Evolutionary conservation across 306 rosid species (phyloP), one percentile per base, ranked within the genome.

Genomic region (Vigna hirtella): DNA sequence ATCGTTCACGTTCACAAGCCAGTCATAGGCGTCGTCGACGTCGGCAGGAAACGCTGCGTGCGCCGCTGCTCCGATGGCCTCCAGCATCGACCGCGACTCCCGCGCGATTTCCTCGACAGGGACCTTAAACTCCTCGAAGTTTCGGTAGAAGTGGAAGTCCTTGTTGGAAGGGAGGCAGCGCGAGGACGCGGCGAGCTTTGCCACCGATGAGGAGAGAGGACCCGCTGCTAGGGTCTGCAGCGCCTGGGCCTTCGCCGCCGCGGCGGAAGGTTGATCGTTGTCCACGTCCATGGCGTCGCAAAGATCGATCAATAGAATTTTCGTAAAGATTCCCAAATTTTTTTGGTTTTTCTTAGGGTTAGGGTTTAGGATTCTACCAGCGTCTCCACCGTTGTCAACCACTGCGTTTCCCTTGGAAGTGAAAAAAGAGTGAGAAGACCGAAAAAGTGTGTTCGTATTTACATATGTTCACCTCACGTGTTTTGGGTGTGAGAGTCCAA

Each of bases 1-100:
- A 50, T 94, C 98, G 73, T 94, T 94, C 10, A 84, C 87, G 9
- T 86, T 86, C 28, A 92, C 97, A 17, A 90, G 79, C 97, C 98
- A 90, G 50, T 95, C 92, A 17, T 86, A 87, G 0, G 89, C 89
- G 47, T 87, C 93, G 6, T 92, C 98, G 4, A 72, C 53, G 42
- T 90, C 96, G 4, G 36, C 76, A 0, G 96, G 94, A 45, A 86
- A 90, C 2, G 83, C 51, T 66, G 78, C 50, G 11, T 84, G 78
- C 9, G 82, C 49, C 77, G 83, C 82, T 0, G 87, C 84, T 13
- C 91, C 96, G 24, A 89, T 81, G 28, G 84, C 82, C 57, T 80
- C 85, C 14, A 95, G 91, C 91, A 89, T 84, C n/a, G 93, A 86
- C 55, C 86, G 89, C 1, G 96, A 83, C 61, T 83, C 85, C 36